phyloP scores from a whole-genome alignment of 805 yeast species.

The Saturnispora serradocipensis region DNA sequence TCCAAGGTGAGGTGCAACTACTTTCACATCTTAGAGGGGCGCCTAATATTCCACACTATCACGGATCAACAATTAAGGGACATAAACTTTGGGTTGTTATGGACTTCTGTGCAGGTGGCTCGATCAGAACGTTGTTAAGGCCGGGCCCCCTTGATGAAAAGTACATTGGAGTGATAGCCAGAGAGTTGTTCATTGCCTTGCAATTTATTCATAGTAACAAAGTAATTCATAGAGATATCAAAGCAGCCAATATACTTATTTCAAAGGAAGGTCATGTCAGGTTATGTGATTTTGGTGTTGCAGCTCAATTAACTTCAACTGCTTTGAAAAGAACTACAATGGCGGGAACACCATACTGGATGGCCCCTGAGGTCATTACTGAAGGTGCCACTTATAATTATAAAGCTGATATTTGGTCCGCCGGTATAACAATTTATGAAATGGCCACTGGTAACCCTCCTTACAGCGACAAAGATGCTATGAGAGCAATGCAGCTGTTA shows the following conservation, averaged over 20 bases:
- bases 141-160: constrained; percentile 86
- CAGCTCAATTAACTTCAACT: constrained; percentile 78
- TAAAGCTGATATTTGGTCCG: constrained; percentile 95
- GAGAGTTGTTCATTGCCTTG: constrained; percentile 75
- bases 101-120: constrained; percentile 98
- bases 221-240: constrained; percentile 91
- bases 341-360: constrained; percentile 97
- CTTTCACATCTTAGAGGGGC: constrained; percentile 71
- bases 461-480: constrained; percentile 88
- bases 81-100: constrained; percentile 94
- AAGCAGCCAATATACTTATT: constrained; percentile 90
- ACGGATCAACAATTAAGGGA: constrained; percentile 79
- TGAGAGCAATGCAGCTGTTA: constrained; percentile 89
- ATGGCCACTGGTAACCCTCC: constrained; percentile 98
- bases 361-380: constrained; percentile 97
- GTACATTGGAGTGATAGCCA: constrained; percentile 70
- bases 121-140: constrained; percentile 71
- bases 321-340: constrained; percentile 80
- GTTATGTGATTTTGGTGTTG: constrained; percentile 97
- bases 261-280: constrained; percentile 78
- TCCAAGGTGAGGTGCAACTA: constrained; percentile 86
- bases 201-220: constrained; percentile 78
- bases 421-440: constrained; percentile 90
- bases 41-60: constrained; percentile 89
- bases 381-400: constrained; percentile 84